phyloP scores from a whole-genome alignment of 1,139 yeast genomes.

The Spathaspora sp. region DNA sequence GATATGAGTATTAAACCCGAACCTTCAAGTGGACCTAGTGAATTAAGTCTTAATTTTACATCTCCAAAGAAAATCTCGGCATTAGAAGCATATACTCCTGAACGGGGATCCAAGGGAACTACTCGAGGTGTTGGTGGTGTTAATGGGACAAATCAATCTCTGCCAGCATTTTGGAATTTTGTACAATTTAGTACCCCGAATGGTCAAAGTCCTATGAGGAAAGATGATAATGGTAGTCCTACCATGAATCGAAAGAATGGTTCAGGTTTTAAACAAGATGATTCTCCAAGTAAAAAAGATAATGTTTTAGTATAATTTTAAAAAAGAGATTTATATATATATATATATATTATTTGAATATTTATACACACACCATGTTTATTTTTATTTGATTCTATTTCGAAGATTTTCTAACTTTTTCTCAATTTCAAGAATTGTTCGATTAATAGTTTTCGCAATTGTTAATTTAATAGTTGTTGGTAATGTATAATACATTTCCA shows the following conservation, averaged over 20 bases:
- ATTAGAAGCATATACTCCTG: slow-evolving; percentile 81
- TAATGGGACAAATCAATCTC: slow-evolving; percentile 41
- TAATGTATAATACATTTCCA: slow-evolving; percentile 56
- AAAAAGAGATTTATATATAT: background rate
- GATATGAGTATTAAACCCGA: slow-evolving; percentile 7
- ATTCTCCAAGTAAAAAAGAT: slow-evolving; percentile 9
- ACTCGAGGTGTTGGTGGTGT: slow-evolving; percentile 12
- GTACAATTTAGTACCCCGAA: slow-evolving; percentile 74
- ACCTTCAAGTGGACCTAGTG: slow-evolving; percentile 16
- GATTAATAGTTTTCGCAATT: slow-evolving; percentile 55
- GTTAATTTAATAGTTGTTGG: slow-evolving; percentile 36
- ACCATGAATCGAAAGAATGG: slow-evolving; percentile 32
- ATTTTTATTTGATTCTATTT: slow-evolving; percentile 43
- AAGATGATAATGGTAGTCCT: slow-evolving; percentile 43
- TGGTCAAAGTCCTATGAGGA: slow-evolving; percentile 47
- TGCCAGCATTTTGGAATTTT: slow-evolving; percentile 79
- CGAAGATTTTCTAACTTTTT: slow-evolving; percentile 60
- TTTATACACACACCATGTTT: background rate
- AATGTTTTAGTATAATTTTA: slow-evolving; percentile 3
- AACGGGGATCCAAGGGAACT: slow-evolving; percentile 54
- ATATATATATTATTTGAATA: background rate
- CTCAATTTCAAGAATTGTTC: slow-evolving; percentile 59
- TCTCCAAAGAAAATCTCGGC: slow-evolving; percentile 62
- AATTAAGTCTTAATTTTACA: slow-evolving; percentile 40
- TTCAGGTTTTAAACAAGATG: slow-evolving; percentile 5